Conservation (phyloP, 1,284 basidiomycete genomes). For the Gomphus bonarii region DNA sequence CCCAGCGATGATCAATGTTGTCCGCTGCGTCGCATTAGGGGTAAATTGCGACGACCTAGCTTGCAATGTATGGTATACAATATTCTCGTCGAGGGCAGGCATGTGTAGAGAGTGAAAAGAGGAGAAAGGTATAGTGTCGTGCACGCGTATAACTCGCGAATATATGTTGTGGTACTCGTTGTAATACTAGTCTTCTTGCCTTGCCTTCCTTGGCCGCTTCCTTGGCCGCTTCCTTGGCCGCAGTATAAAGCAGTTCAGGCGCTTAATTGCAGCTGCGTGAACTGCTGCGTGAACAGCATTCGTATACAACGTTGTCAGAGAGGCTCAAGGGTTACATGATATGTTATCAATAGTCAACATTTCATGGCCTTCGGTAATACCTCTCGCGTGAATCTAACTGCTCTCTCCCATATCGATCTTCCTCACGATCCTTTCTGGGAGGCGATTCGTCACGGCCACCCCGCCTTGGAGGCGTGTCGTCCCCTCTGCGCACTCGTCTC, state of each 20-base stretch:
- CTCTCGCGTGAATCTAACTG: constrained; percentile 12
- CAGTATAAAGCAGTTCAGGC: not conserved
- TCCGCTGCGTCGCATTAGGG: constrained; percentile 63
- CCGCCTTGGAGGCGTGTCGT: no score
- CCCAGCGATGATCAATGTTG: constrained; percentile 70
- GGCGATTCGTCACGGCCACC: not conserved
- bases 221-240: not conserved
- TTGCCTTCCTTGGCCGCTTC: no score
- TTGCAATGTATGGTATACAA: constrained; percentile 1
- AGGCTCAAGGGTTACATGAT: not conserved
- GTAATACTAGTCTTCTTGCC: not conserved
- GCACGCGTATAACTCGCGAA: not conserved
- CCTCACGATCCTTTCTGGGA: not conserved
- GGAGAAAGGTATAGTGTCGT: not conserved
- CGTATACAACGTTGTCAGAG: not conserved
- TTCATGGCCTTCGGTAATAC: constrained; percentile 4
- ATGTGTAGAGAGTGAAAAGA: constrained; percentile 19
- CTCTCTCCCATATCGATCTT: not conserved
- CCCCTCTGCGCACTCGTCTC: no score
- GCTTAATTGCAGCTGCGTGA: not conserved
- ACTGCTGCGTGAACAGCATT: not conserved
- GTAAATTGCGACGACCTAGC: constrained; percentile 30
- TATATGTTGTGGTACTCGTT: not conserved
- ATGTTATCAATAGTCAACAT: not conserved
- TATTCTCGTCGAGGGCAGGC: constrained; percentile 17